Percentiles rank a stretch among this genome's conserved stretches.
These are phyloP conservation scores for Brettanomyces anomalus DNA, from an alignment of 805 yeast genomes.

Conservation along the genomic window DNA sequence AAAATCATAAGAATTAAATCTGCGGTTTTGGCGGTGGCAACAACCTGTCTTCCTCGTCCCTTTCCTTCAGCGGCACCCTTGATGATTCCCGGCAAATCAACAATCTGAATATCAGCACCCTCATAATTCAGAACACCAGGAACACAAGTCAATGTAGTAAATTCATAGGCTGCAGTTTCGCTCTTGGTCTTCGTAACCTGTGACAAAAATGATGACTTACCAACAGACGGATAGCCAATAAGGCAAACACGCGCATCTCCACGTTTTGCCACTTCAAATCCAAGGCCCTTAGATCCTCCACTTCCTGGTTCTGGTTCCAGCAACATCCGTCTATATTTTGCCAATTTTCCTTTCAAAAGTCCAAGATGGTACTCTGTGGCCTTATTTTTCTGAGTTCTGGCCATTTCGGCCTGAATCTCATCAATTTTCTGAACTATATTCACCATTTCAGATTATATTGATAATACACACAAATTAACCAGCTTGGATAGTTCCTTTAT, in stretches of 20 bases:
- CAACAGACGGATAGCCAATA: conserved; percentile 97
- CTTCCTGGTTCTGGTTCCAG: conserved; percentile 82
- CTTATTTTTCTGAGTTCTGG: conserved; percentile 93
- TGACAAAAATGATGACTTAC: conserved; percentile 83
- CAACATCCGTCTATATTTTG: conserved; percentile 83
- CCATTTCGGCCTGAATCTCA: conserved; percentile 86
- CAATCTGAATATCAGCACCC: conserved; percentile 94
- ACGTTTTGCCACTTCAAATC: conserved; percentile 89
- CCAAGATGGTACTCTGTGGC: conserved; percentile 98
- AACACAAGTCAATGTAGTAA: conserved; percentile 92
- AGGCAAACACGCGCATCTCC: conserved; percentile 95
- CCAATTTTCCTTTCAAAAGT: conserved; percentile 86
- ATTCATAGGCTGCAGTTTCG: conserved; percentile 90
- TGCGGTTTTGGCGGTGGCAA: conserved; percentile 91
- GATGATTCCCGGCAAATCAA: conserved; percentile 96
- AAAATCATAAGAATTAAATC: conserved; percentile 88
- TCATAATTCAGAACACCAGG: conserved; percentile 93
- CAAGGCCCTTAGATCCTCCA: conserved; percentile 53
- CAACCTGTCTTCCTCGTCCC: conserved; percentile 96
- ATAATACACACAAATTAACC: neutral
- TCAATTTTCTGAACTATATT: conserved; percentile 59
- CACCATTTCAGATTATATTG: conserved; percentile 14
- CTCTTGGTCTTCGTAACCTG: conserved; percentile 90
- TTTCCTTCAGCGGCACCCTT: conserved; percentile 96
- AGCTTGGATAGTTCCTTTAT: too few relatives aligned